Conservation (phyloP, 768 basidiomycete genomes). For the Roridomyces roridus region DNA sequence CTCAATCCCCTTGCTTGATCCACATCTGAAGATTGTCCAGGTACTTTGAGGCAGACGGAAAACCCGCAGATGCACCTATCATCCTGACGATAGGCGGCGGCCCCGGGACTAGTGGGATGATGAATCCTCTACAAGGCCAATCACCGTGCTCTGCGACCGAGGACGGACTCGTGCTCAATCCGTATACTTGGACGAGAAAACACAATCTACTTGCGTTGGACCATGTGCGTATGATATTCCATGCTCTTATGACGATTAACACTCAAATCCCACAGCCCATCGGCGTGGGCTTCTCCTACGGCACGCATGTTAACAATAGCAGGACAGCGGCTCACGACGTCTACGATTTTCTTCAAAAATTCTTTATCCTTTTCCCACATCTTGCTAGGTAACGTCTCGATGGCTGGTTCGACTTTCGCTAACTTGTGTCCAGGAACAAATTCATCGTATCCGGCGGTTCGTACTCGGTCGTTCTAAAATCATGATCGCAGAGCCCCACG, state of each 20-base stretch:
- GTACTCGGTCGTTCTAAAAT: slow-evolving; percentile 24
- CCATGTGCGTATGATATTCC: slow-evolving; percentile 28
- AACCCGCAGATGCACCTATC: slow-evolving; percentile 33
- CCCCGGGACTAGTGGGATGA: slow-evolving; percentile 37
- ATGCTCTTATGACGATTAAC: not conserved
- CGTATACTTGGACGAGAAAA: slow-evolving; percentile 31
- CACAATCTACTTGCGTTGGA: slow-evolving; percentile 33
- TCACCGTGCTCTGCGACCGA: slow-evolving; percentile 30
- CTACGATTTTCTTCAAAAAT: slow-evolving; percentile 41
- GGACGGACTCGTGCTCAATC: slow-evolving; percentile 30
- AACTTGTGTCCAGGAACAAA: slow-evolving; percentile 12
- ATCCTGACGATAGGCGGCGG: slow-evolving; percentile 43
- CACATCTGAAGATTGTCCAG: slow-evolving; percentile 28
- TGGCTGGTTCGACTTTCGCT: not conserved
- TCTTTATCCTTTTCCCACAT: slow-evolving; percentile 32
- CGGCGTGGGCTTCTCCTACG: slow-evolving; percentile 38
- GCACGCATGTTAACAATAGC: slow-evolving; percentile 33
- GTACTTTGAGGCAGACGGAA: slow-evolving; percentile 38
- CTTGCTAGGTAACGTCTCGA: not conserved
- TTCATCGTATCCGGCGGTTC: slow-evolving; percentile 35
- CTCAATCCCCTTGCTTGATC: not conserved
- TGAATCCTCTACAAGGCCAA: slow-evolving; percentile 34
- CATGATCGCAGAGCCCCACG: slow-evolving; percentile 27
- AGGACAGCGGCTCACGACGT: slow-evolving; percentile 33
- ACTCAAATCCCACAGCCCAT: slow-evolving; percentile 26